Base-by-base conservation (phyloP, 495 filamentous ascomycete genomes). In the Aspergillus conjunctus region DNA sequence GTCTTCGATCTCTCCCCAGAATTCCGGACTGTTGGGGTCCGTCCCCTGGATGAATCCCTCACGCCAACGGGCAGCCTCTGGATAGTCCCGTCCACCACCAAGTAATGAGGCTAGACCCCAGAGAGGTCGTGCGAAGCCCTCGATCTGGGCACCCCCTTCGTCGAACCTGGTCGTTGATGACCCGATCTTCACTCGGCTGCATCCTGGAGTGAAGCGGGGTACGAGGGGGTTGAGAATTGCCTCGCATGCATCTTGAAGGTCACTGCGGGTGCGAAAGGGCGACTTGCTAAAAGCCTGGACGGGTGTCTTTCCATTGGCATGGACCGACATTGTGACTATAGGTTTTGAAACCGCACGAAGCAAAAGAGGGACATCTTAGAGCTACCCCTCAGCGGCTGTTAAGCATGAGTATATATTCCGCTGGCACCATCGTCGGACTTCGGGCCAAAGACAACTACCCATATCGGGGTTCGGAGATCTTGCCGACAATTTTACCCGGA, bases 101-200 rank as follows among this genome's bases (percentile, higher is more conserved):
- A 91, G 74, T 11, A 91, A 73, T 7, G 86, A 84, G 5, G 86
- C 88, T 15, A 92, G 72, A 7, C 86, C 90, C 88, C 88, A 92
- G 31, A 91, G 77, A 4, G 89, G 89, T 3, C 89, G 81, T 34
- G 86, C 86, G 69, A 86, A 86, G 1, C 90, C 90, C 73, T 93
- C 90, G 8, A 93, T 82, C 60, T 91, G 86, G 8, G 89, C 89
- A 8, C 87, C 90, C 5, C 84, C 87, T 62, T 90, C 87, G 68
- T 92, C 89, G 73, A 87, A 89, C 31, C 86, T 78, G 31, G 87
- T 86, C 7, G 85, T 85, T 10, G 87, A 88, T 4, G 81, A 81
- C n/a, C 87, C 87, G 45, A 82, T 73, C 65, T 81, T 84, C 37
- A 89, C 77, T 52, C 85, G 81, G 18, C 81, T 79, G 55, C 81